phyloP scores from a whole-genome alignment of 1,284 basidiomycete species.

The Sporisorium iseilematis-ciliati region DNA sequence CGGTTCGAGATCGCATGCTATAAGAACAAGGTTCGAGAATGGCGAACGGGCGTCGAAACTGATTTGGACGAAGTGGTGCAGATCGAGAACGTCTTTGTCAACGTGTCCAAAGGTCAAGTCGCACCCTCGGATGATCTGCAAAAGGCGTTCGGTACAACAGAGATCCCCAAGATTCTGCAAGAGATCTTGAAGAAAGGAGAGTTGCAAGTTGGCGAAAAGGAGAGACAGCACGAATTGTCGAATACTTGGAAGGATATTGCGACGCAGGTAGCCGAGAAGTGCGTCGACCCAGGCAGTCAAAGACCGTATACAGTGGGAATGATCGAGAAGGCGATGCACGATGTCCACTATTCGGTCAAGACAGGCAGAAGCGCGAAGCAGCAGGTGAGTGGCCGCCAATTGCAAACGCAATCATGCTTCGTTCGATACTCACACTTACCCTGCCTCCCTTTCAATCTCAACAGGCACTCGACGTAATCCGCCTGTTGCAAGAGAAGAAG shows the following conservation, averaged over 20 bases:
- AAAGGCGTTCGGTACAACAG: slow-evolving; percentile 87
- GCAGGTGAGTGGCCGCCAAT: slow-evolving; percentile 9
- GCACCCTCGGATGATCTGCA: slow-evolving; percentile 89
- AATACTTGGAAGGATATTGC: slow-evolving; percentile 91
- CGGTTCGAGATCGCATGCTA: slow-evolving; percentile 99
- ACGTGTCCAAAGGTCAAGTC: slow-evolving; percentile 95
- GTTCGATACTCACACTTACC: background rate
- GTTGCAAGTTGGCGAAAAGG: slow-evolving; percentile 96
- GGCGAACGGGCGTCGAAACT: slow-evolving; percentile 91
- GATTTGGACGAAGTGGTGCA: slow-evolving; percentile 96
- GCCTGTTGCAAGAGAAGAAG: slow-evolving; percentile 77
- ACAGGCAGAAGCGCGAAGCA: slow-evolving; percentile 87
- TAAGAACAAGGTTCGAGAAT: slow-evolving; percentile 99
- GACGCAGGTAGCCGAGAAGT: slow-evolving; percentile 92
- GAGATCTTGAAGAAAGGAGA: slow-evolving; percentile 97
- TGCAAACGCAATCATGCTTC: background rate
- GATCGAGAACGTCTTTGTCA: slow-evolving; percentile 94
- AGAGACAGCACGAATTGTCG: slow-evolving; percentile 87
- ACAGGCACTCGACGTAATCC: slow-evolving; percentile 91
- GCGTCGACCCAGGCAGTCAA: slow-evolving; percentile 90
- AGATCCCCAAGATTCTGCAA: slow-evolving; percentile 81
- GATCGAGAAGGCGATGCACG: slow-evolving; percentile 97
- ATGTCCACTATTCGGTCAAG: slow-evolving; percentile 91
- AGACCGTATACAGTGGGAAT: slow-evolving; percentile 92
- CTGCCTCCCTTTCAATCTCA: background rate